Evolutionary conservation across 192 early-diverging fungal genomes (phyloP), one percentile per base, ranked within the genome.

Genomic region (Anaeromyces robustus): DNA sequence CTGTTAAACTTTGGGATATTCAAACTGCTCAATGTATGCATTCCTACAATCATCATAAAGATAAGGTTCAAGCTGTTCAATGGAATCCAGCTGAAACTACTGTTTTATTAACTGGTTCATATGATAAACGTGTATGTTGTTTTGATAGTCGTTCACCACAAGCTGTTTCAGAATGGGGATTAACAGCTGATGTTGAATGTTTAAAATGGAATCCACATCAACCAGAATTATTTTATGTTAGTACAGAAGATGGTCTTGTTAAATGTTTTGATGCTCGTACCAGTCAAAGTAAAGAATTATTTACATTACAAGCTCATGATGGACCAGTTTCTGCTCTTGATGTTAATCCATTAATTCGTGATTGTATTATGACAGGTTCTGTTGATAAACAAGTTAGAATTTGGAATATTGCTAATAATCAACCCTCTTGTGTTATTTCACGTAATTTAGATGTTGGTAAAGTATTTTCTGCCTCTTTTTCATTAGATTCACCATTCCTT

Each of bases 1-100:
- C 97, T 26, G 94, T 98, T 30, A 99, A 99, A 86, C 90, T 99
- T 37, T 99, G 98, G 98, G 98, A 99, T 82, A 87, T 99, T 82
- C 87, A 87, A 29, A 89, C 90, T 6, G 87, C 86, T 29, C 87
- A 87, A 80, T 89, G 93, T 87, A 29, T 77, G 77, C 82, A 77
- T 43, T 68, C 29, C 22, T 82, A 28, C 31, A 78, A 77, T 22
- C n/a, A 77, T 22, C 78, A 30, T 26, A 80, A 77, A 11, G 59
- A 59, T 28, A 29, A 29, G 77, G 90, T 99, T 30, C 95, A 96
- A 81, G 88, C 93, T 22, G 93, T 98, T 12, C 85, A 91, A 80
- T 99, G 98, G 98, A 93, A 98, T 86, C 92, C 92, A 14, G 84
- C 90, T 32, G 94, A 98, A 82, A 88, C 94, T 9, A 94, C 95